A percentile compares a stretch with the other conserved stretches of the same genome.
Conservation (phyloP, 192 early-diverging fungal species). For the Funneliformis mosseae region DNA sequence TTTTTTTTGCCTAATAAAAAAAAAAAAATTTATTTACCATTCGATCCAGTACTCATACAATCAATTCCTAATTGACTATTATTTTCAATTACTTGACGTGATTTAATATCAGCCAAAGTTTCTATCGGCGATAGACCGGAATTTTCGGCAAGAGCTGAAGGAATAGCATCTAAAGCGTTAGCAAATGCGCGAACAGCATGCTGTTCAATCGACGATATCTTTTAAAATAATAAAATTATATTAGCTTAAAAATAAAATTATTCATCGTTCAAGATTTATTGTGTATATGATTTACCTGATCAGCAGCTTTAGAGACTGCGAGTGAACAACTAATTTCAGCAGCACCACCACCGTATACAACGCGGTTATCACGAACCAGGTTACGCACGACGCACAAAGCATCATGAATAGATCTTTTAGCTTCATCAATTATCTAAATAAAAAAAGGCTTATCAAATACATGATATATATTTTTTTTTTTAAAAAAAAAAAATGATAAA, state of each 20-base stretch:
- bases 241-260: background rate
- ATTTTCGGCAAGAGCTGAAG: conserved; percentile 94
- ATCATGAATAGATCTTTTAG: conserved; percentile 96
- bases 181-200: conserved; percentile 99
- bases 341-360: conserved; percentile 99
- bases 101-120: conserved; percentile 94
- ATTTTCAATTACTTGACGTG: conserved; percentile 84
- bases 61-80: conserved; percentile 94
- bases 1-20: background rate
- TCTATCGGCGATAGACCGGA: conserved; percentile 96
- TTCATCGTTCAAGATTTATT: background rate
- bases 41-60: conserved; percentile 89
- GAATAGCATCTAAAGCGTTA: conserved; percentile 91
- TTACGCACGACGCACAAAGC: conserved; percentile 99
- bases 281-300: conserved; percentile 52
- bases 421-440: conserved; percentile 94
- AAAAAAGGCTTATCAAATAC: background rate
- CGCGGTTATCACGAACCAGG: conserved; percentile 93
- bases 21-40: conserved; percentile 53
- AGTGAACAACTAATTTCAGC: conserved; percentile 97
- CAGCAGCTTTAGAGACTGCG: conserved; percentile 89
- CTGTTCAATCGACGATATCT: conserved; percentile 91
- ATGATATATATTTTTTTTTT: background rate
- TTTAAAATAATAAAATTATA: conserved; percentile 5
- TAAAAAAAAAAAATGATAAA: background rate